Base-by-base conservation (phyloP, 2,329 filamentous ascomycete species). In the Penicillium sclerotigenum region DNA sequence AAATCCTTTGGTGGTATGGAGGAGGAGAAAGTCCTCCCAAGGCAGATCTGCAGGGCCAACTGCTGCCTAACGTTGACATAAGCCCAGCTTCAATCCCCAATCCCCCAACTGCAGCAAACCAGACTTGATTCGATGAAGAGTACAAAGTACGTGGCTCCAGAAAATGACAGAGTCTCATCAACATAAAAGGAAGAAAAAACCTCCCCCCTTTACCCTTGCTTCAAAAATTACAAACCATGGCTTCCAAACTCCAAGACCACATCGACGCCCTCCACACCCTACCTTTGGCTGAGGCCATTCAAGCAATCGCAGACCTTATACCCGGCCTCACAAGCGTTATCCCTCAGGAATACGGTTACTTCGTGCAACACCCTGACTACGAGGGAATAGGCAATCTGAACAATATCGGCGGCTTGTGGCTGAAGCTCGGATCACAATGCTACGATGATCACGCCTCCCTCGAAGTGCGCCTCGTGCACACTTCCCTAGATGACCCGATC, bases 401-500 rank as follows among this genome's bases (percentile, higher is more conserved):
- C 36, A 47, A 53, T 37, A 54, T 67, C 3, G 63, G 57, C 10
- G 36, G 26, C 5, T 40, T 57, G 38, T 65, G 58, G 47, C 55
- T 68, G 6, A 8, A 29, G 0, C 41, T 50, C 18, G 61, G 38
- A 2, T 4, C 9, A 2, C 52, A 45, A 26, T 67, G 65, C 46
- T 43, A 42, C 16, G 26, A 42, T 7, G 59, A 65, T 9, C 58
- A 61, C 33, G 64, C 65, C 5, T 20, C 60, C 1, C 58, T 64
- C 11, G 10, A 52, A 37, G 56, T 54, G 33, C 65, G 65, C 0
- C 58, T 68, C 1, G 29, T 57, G 2, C 60, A 65, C 11, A 16
- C 41, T 4, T 40, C 53, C 1, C 46, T 66, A 5, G 64, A 67
- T 7, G 29, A 50, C 0, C 34, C 47, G 9, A 58, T 68, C 14